Percentiles rank a stretch among this genome's conserved stretches.
These are phyloP conservation scores for Grosmannia penicillata DNA, from an alignment of 2,329 filamentous ascomycete genomes.

Conservation along the genomic window DNA sequence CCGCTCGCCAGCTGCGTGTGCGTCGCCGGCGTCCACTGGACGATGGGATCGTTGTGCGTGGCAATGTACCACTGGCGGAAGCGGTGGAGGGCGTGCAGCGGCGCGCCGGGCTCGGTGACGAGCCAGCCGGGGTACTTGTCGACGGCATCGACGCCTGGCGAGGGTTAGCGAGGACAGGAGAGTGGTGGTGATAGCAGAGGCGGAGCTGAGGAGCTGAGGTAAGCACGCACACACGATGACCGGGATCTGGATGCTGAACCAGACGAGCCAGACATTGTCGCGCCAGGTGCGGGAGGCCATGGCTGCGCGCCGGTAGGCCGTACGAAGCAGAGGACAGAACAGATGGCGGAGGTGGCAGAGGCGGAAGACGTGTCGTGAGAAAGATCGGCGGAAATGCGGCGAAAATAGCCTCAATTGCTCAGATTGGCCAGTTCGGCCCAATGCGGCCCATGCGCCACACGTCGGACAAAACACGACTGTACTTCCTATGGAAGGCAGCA, in stretches of 20 bases:
- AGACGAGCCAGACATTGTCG: slow-evolving; percentile 18
- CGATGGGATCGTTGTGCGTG: slow-evolving; percentile 38
- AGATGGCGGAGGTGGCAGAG: too few relatives aligned
- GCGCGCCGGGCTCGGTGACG: slow-evolving; percentile 24
- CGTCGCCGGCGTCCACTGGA: slow-evolving; percentile 20
- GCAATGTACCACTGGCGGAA: slow-evolving; percentile 31
- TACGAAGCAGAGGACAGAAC: not conserved
- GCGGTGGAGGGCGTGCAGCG: slow-evolving; percentile 30
- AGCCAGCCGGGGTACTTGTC: slow-evolving; percentile 34
- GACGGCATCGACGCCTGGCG: slow-evolving; percentile 36
- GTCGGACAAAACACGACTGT: too few relatives aligned
- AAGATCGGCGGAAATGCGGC: too few relatives aligned
- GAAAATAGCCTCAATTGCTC: too few relatives aligned
- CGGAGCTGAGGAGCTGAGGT: not conserved
- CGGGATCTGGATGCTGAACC: slow-evolving; percentile 17
- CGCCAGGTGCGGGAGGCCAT: slow-evolving; percentile 2
- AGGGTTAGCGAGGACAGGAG: not conserved
- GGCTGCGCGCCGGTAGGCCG: not conserved
- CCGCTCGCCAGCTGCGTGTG: slow-evolving; percentile 1
- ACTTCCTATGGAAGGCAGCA: too few relatives aligned
- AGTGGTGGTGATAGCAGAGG: not conserved
- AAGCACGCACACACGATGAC: slow-evolving; percentile 16
- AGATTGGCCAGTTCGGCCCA: too few relatives aligned
- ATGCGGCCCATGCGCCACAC: too few relatives aligned
- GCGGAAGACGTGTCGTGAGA: too few relatives aligned